Conservation (phyloP, 495 filamentous ascomycete genomes). For the Acidomyces sp. region DNA sequence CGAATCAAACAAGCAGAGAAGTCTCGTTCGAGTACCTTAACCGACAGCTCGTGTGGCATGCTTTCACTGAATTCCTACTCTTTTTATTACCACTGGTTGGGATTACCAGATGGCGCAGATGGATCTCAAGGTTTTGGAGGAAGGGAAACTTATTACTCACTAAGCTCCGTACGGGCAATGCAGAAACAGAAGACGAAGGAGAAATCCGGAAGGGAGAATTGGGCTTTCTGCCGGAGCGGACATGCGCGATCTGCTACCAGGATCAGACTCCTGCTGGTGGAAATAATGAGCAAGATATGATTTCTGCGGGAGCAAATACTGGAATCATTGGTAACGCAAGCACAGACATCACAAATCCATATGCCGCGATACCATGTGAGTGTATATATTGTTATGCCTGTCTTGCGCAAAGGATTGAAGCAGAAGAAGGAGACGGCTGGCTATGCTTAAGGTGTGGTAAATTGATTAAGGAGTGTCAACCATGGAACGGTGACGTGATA, state of each 20-base stretch:
- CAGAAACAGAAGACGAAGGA: slow-evolving; percentile 32
- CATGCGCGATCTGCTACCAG: slow-evolving; percentile 95
- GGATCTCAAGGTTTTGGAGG: slow-evolving; percentile 71
- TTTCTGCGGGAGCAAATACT: slow-evolving; percentile 43
- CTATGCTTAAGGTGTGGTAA: slow-evolving; percentile 83
- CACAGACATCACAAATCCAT: slow-evolving; percentile 93
- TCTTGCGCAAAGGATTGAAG: slow-evolving; percentile 74
- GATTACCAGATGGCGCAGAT: slow-evolving; percentile 81
- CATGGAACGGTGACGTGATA: slow-evolving; percentile 83
- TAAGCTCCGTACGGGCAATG: slow-evolving; percentile 29
- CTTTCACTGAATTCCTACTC: slow-evolving; percentile 93
- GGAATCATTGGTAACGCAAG: slow-evolving; percentile 77
- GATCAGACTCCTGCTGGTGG: slow-evolving; percentile 62
- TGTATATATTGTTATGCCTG: slow-evolving; percentile 97
- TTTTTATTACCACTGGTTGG: slow-evolving; percentile 91
- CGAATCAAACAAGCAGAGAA: slow-evolving; percentile 69
- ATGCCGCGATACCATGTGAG: slow-evolving; percentile 80
- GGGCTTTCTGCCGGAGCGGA: slow-evolving; percentile 76
- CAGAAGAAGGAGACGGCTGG: slow-evolving; percentile 94
- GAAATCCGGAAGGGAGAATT: slow-evolving; percentile 55
- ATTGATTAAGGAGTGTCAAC: slow-evolving; percentile 73
- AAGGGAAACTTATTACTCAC: slow-evolving; percentile 54
- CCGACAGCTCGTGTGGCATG: slow-evolving; percentile 95
- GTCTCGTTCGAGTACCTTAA: slow-evolving; percentile 97
- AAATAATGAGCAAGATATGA: slow-evolving; percentile 47